Evolutionary conservation across 2,329 filamentous ascomycete genomes (phyloP).

Genomic region (Diaporthe sp.): DNA sequence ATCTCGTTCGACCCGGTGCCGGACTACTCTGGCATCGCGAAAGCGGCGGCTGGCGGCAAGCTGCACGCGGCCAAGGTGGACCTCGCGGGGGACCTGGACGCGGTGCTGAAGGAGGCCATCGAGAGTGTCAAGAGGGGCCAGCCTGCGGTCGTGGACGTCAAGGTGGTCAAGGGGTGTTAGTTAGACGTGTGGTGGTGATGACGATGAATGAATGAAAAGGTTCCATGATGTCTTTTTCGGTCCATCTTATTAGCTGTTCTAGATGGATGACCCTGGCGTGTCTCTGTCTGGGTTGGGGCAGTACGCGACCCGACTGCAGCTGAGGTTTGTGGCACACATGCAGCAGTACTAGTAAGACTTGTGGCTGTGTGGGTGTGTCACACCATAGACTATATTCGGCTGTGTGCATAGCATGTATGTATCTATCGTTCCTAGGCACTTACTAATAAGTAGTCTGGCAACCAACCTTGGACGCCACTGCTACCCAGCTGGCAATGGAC

Average conservation of each 20-base stretch:
- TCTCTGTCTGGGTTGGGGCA: too few species aligned
- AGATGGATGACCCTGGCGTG: background rate
- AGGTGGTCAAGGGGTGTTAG: slow-evolving; percentile 50
- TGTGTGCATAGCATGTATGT: background rate
- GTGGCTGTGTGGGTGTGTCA: background rate
- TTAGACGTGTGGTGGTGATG: background rate
- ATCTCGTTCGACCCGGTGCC: slow-evolving; percentile 69
- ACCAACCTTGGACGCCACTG: background rate
- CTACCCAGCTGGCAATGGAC: background rate
- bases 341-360: background rate
- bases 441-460: too few species aligned
- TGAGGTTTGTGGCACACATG: background rate
- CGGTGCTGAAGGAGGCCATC: slow-evolving; percentile 60
- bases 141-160: slow-evolving; percentile 64
- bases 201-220: too few species aligned
- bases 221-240: too few species aligned
- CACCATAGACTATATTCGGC: background rate
- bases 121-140: slow-evolving; percentile 60
- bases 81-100: slow-evolving; percentile 56
- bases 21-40: slow-evolving; percentile 70
- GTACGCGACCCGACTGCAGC: background rate
- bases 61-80: slow-evolving; percentile 61
- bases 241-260: background rate
- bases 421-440: background rate
- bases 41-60: slow-evolving; percentile 66